phyloP scores from a whole-genome alignment of 2,329 filamentous ascomycete species.

The Sphaerulina vaccinii region DNA sequence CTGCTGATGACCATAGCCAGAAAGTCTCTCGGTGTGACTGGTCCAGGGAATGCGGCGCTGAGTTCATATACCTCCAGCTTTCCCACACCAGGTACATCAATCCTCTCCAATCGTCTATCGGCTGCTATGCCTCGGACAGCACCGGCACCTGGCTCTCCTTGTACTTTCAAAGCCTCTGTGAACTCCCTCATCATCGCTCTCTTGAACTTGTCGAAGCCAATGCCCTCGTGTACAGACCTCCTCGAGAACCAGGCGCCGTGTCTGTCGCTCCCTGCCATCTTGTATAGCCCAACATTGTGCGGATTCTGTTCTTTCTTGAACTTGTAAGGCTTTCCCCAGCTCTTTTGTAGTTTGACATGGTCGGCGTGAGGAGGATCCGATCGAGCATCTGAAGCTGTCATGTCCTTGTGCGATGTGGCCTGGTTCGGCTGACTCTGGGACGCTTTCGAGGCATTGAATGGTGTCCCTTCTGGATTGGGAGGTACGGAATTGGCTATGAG shows the following conservation, averaged over 20 bases:
- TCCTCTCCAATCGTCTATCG: slow-evolving; percentile 68
- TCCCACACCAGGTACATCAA: slow-evolving; percentile 58
- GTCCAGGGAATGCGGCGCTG: slow-evolving; percentile 85
- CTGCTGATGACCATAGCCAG: slow-evolving; percentile 75
- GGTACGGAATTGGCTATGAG: slow-evolving; percentile 76
- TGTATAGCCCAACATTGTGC: slow-evolving; percentile 73
- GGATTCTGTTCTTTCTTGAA: slow-evolving; percentile 71
- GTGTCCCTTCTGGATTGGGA: slow-evolving; percentile 48
- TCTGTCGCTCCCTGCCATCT: slow-evolving; percentile 69
- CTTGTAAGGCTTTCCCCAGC: slow-evolving; percentile 84
- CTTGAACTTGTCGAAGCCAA: slow-evolving; percentile 76
- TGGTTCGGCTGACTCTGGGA: slow-evolving; percentile 58
- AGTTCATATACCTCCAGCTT: slow-evolving; percentile 76
- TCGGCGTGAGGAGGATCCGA: slow-evolving; percentile 51
- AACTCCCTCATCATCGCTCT: slow-evolving; percentile 77
- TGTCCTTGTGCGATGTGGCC: slow-evolving; percentile 51
- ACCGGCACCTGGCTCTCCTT: slow-evolving; percentile 68
- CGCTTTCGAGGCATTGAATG: slow-evolving; percentile 50
- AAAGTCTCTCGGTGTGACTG: slow-evolving; percentile 85
- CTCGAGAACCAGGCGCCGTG: slow-evolving; percentile 86
- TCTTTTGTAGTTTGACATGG: slow-evolving; percentile 65
- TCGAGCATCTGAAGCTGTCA: slow-evolving; percentile 54
- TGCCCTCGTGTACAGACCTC: slow-evolving; percentile 74
- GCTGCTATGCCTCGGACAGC: slow-evolving; percentile 83
- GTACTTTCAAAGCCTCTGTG: slow-evolving; percentile 68